phyloP scores from a whole-genome alignment of 2,329 filamentous ascomycete genomes.

The Sarocladium brachiariae region DNA sequence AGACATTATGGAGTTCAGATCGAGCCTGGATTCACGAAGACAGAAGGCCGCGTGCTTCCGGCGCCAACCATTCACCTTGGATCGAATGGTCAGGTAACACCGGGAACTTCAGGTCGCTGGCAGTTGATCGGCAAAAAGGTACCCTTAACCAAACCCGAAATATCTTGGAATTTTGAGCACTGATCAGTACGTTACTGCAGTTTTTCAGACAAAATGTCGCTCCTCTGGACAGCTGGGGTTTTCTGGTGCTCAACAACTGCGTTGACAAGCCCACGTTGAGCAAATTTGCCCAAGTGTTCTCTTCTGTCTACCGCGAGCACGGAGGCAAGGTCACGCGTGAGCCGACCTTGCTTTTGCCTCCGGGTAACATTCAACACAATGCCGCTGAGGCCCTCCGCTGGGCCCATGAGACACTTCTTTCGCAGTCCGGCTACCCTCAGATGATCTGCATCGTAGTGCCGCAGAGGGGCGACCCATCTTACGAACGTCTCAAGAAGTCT shows the following conservation, averaged over 20 bases:
- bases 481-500: constrained; percentile 83
- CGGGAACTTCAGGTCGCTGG: constrained; percentile 71
- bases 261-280: constrained; percentile 31
- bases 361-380: constrained; percentile 28
- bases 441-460: constrained; percentile 74
- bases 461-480: constrained; percentile 63
- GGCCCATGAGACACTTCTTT: constrained; percentile 42
- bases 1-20: constrained; percentile 68
- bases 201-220: constrained; percentile 60
- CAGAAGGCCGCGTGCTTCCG: constrained; percentile 63
- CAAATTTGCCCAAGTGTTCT: constrained; percentile 35
- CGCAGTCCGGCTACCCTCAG: constrained; percentile 53
- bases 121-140: not conserved
- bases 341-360: constrained; percentile 27
- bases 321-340: constrained; percentile 36
- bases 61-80: constrained; percentile 64
- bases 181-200: constrained; percentile 57
- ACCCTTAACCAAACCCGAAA: no score
- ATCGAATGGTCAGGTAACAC: constrained; percentile 49
- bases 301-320: constrained; percentile 38
- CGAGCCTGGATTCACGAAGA: constrained; percentile 53
- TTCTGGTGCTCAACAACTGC: constrained; percentile 50
- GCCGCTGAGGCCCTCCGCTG: constrained; percentile 43
- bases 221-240: constrained; percentile 66
- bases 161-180: no score